These are phyloP conservation scores for Rhodotorula mucilaginosa DNA, from an alignment of 1,284 basidiomycete genomes.

Conservation along the genomic window DNA sequence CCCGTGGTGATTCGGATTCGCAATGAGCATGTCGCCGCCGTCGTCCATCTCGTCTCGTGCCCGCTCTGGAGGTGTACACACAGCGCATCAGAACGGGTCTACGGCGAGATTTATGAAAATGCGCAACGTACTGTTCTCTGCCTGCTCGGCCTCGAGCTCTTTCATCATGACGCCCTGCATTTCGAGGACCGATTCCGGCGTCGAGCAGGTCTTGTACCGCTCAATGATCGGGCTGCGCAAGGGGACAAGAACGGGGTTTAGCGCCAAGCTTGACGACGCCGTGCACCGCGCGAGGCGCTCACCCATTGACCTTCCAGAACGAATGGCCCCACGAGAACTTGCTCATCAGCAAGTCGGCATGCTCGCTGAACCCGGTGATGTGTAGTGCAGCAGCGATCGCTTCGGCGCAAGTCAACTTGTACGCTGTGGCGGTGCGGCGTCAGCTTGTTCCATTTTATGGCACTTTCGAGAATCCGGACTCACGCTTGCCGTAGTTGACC, in stretches of 20 bases:
- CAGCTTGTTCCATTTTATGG: neutral
- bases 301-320: conserved; percentile 81
- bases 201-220: conserved; percentile 67
- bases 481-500: conserved; percentile 92
- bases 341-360: conserved; percentile 70
- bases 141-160: conserved; percentile 67
- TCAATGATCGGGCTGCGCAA: conserved; percentile 66
- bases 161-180: conserved; percentile 72
- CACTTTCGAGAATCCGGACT: neutral
- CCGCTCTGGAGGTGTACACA: conserved; percentile 3
- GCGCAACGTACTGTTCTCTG: conserved; percentile 53
- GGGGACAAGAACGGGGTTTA: too few species aligned
- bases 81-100: neutral
- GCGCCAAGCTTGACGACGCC: too few species aligned
- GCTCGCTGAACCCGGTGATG: conserved; percentile 76
- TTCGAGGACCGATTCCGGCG: conserved; percentile 61
- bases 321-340: conserved; percentile 85
- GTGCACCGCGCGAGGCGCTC: too few species aligned
- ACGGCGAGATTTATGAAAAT: neutral
- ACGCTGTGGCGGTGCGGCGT: conserved; percentile 26
- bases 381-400: conserved; percentile 90
- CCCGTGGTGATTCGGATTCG: conserved; percentile 58
- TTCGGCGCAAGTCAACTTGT: conserved; percentile 57
- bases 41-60: conserved; percentile 46
- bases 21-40: conserved; percentile 57